A percentile compares a stretch with the other conserved stretches of the same genome.
Conservation (phyloP, 352 stramenopile genomes). For the Globisporangium uncinulatum region DNA sequence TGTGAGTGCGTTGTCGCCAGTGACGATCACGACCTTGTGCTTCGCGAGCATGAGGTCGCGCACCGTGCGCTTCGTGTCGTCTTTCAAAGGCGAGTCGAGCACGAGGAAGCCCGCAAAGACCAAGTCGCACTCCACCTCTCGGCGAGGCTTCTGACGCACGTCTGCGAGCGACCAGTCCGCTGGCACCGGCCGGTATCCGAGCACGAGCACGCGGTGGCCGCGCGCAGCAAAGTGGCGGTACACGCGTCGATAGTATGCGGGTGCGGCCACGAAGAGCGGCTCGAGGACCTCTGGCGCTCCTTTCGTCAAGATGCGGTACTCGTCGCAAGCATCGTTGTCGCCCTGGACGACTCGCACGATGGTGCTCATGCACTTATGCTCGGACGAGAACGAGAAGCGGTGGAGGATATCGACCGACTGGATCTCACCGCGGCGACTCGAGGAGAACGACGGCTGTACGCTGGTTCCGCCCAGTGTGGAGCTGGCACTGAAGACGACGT, state of each 20-base stretch:
- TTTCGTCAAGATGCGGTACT: conserved; percentile 81
- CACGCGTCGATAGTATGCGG: conserved; percentile 47
- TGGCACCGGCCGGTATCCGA: conserved; percentile 69
- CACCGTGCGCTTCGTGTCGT: conserved; percentile 83
- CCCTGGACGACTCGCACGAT: conserved; percentile 43
- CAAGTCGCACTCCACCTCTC: conserved; percentile 77
- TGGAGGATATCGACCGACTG: conserved; percentile 61
- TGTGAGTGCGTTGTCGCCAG: conserved; percentile 92
- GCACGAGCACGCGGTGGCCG: conserved; percentile 77
- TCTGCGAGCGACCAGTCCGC: conserved; percentile 18
- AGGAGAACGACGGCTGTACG: conserved; percentile 27
- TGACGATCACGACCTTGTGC: conserved; percentile 92
- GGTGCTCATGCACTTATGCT: conserved; percentile 90
- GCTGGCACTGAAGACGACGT: conserved; percentile 19
- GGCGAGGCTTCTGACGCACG: conserved; percentile 21
- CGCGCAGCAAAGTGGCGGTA: conserved; percentile 40
- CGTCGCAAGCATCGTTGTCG: conserved; percentile 26
- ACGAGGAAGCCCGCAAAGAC: conserved; percentile 91
- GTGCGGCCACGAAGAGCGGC: conserved; percentile 62
- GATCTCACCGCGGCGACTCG: conserved; percentile 20
- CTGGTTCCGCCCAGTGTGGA: conserved; percentile 4
- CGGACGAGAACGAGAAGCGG: conserved; percentile 86
- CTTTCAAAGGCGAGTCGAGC: conserved; percentile 91
- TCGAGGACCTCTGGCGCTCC: conserved; percentile 91
- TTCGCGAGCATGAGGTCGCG: conserved; percentile 67